These are phyloP conservation scores for Magnusiomyces tetraspermus DNA, from an alignment of 1,139 yeast genomes.

Conservation along the genomic window DNA sequence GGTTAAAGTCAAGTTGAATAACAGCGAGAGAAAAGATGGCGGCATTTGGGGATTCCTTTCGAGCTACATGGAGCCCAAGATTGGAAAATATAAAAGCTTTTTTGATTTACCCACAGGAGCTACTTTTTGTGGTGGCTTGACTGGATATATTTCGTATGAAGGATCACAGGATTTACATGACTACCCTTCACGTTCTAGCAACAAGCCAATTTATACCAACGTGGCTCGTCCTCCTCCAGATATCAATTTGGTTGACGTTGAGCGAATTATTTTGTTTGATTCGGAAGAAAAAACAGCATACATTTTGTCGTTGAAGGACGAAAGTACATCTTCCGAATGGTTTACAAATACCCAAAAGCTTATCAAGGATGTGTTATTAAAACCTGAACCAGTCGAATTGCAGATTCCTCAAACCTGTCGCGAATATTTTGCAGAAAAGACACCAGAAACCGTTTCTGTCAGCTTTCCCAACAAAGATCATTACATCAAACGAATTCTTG, in stretches of 20 bases:
- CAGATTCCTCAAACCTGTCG: constrained; percentile 17
- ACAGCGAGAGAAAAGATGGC: constrained; percentile 1
- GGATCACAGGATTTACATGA: constrained; percentile 26
- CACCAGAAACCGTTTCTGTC: constrained; percentile 29
- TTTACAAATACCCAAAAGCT: constrained; percentile 18
- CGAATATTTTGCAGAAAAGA: constrained; percentile 11
- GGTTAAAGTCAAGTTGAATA: constrained; percentile 6
- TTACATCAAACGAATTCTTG: constrained; percentile 48
- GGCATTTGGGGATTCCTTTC: constrained; percentile 46
- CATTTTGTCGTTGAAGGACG: constrained; percentile 42
- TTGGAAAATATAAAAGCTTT: constrained; percentile 18
- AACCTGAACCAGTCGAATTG: neutral
- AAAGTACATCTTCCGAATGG: constrained; percentile 35
- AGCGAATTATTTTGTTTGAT: constrained; percentile 52
- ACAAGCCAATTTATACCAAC: constrained; percentile 6
- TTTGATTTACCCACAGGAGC: constrained; percentile 29
- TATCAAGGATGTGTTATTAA: constrained; percentile 3
- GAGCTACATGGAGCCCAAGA: constrained; percentile 39
- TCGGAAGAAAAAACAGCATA: constrained; percentile 42
- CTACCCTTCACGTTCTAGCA: constrained; percentile 6
- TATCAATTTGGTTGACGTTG: constrained; percentile 63
- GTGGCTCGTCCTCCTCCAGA: constrained; percentile 42
- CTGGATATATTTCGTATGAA: constrained; percentile 83
- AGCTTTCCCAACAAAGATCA: constrained; percentile 45
- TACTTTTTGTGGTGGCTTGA: constrained; percentile 82